These are phyloP conservation scores for Trametes pubescens DNA, from an alignment of 1,284 basidiomycete species.

Conservation along the genomic window DNA sequence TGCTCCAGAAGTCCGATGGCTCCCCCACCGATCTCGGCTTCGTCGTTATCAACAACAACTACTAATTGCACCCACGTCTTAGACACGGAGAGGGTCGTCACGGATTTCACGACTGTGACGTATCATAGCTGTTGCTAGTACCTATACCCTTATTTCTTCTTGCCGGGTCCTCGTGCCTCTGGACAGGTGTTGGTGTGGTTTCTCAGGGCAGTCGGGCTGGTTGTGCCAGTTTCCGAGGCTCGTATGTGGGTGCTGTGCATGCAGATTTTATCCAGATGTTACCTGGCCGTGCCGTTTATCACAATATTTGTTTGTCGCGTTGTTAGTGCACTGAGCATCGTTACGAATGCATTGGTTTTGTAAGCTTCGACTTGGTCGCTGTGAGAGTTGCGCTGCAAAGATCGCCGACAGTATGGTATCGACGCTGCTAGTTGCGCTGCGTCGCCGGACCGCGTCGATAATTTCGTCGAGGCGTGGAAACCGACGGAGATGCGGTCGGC, in stretches of 20 bases:
- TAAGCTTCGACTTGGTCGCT: not conserved
- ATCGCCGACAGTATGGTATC: not conserved
- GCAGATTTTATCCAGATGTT: constrained; percentile 22
- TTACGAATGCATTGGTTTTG: constrained; percentile 12
- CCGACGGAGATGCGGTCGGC: constrained; percentile 13
- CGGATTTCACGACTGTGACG: constrained; percentile 8
- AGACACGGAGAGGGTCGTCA: not conserved
- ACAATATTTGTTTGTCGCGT: constrained; percentile 25
- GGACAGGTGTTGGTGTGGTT: constrained; percentile 38
- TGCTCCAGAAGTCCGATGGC: constrained; percentile 54
- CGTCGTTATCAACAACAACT: constrained; percentile 42
- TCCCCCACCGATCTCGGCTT: constrained; percentile 60
- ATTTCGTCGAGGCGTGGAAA: not conserved
- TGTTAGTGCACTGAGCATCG: constrained; percentile 22
- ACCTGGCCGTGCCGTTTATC: constrained; percentile 13
- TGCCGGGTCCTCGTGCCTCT: constrained; percentile 39
- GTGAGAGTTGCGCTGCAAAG: too few relatives aligned
- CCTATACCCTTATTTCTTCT: constrained; percentile 36
- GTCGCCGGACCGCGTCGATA: constrained; percentile 6
- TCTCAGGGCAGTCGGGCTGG: constrained; percentile 23
- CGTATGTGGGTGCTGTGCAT: constrained; percentile 36
- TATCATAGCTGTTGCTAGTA: constrained; percentile 14
- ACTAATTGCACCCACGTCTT: constrained; percentile 8
- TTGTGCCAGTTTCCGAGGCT: constrained; percentile 27
- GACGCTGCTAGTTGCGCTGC: too few relatives aligned